Evolutionary conservation across 192 early-diverging fungal species (phyloP), one percentile per base, ranked within the genome.

Genomic region (Gamsiella multidivaricata): DNA sequence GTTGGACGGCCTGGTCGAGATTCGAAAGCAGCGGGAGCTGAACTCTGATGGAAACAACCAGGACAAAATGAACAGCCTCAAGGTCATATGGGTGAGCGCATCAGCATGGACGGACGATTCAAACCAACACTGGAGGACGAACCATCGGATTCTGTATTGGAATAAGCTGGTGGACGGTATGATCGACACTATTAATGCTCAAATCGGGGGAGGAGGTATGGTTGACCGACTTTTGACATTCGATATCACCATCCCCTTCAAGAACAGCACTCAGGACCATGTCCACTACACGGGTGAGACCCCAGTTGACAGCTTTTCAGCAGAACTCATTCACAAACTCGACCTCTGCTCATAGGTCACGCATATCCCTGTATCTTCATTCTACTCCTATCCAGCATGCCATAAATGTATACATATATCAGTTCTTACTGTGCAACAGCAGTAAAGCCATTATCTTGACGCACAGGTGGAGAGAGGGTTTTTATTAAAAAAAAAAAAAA

Each of bases 281-380:
- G 12, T 62, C 2, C 61, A 53, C 12, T 73, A 65, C 22, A 57
- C 36, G 3, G 25, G 12, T 8, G 37, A 59, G n/a, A 46, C 36
- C 3, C 54, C 61, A 6, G 55, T 65, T 17, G 46, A 49, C 25
- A 29, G 54, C 22, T 18, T 59, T 14, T 50, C 70, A 7, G 62
- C 61, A 3, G 70, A 73, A 49, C 32, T 73, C 3, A 59, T 73
- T 29, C 70, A 73, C 39, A 73, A 65, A 37, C 47, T 73, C 5
- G 61, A 65, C 41, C 46, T 73, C 0, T 73, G 61, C 26, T 64
- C 49, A 26, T 64, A 64, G 23, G 15, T 8, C 8, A 20, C 11
- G 43, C 2, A 41, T 5, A 39, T 9, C 37, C 37, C 5, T 39
- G 12, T 39, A 12, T 12, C 5, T 39, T 12, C 12, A 46, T 18